Conservation (phyloP, 805 yeast genomes). For the Ogataea henricii region DNA sequence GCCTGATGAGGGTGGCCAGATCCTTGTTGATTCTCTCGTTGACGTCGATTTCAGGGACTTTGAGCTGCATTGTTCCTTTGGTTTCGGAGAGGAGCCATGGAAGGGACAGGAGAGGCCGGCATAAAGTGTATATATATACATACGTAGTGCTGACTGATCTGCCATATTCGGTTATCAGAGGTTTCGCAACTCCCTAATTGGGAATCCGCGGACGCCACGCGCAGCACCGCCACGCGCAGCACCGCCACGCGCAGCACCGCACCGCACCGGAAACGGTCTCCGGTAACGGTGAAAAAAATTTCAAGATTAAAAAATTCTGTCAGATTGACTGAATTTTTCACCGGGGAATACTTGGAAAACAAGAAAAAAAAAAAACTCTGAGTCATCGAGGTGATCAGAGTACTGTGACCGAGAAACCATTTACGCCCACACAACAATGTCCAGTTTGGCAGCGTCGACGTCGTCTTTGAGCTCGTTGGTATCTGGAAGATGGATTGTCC, state of each 20-base stretch:
- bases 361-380: no score
- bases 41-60: conserved; percentile 23
- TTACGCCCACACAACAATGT: no score
- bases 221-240: neutral
- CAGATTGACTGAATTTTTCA: conserved; percentile 2
- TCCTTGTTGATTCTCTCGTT: conserved; percentile 30
- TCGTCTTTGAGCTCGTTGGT: conserved; percentile 23
- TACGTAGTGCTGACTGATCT: no score
- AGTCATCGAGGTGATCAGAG: no score
- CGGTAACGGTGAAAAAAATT: conserved; percentile 7
- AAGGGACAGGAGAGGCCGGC: no score
- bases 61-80: neutral
- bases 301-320: neutral
- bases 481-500: conserved; percentile 67
- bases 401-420: no score
- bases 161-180: neutral
- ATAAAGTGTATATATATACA: neutral
- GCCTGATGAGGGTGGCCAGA: conserved; percentile 22
- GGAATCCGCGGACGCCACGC: conserved; percentile 3
- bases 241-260: neutral
- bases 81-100: no score
- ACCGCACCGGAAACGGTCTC: conserved; percentile 2
- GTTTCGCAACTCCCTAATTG: conserved; percentile 13
- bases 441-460: conserved; percentile 27
- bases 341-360: no score